A percentile compares a stretch with the other conserved stretches of the same genome.
These are phyloP conservation scores for Lentinula sp. DNA, from an alignment of 768 basidiomycete genomes.

Conservation along the genomic window DNA sequence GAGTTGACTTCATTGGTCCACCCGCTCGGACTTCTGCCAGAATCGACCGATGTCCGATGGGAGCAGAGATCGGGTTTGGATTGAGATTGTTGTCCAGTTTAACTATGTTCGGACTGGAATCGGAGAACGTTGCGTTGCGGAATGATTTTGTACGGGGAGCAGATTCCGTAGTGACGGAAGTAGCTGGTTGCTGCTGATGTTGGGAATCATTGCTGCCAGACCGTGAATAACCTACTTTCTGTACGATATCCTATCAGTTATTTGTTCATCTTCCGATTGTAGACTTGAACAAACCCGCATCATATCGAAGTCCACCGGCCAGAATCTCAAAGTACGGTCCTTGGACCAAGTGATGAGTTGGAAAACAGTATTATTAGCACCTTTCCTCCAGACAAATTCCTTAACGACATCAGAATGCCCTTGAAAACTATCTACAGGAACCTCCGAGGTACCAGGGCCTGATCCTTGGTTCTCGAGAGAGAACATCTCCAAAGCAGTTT, in stretches of 20 bases:
- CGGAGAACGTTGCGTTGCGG: conserved; percentile 3
- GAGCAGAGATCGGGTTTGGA: conserved; percentile 46
- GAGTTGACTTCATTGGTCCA: conserved; percentile 16
- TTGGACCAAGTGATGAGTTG: conserved; percentile 73
- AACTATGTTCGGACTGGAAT: neutral
- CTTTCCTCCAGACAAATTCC: conserved; percentile 94
- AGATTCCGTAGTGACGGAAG: conserved; percentile 46
- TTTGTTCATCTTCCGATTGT: neutral
- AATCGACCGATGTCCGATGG: conserved; percentile 60
- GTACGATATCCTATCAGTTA: neutral
- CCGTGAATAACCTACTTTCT: conserved; percentile 46
- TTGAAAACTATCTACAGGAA: conserved; percentile 70
- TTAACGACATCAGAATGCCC: conserved; percentile 93
- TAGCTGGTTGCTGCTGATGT: conserved; percentile 29
- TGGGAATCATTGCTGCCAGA: conserved; percentile 9
- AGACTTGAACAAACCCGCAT: conserved; percentile 44
- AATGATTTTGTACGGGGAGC: conserved; percentile 23
- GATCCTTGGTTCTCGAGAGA: conserved; percentile 22
- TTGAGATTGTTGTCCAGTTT: neutral
- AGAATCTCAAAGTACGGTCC: conserved; percentile 86
- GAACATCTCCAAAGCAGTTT: conserved; percentile 83
- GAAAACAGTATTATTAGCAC: conserved; percentile 43
- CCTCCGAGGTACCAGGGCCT: conserved; percentile 17
- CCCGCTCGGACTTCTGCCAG: conserved; percentile 66
- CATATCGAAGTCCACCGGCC: conserved; percentile 72